Evolutionary conservation across 129 eudicot genomes (phyloP).

Genomic region (Flaveria linearis): DNA sequence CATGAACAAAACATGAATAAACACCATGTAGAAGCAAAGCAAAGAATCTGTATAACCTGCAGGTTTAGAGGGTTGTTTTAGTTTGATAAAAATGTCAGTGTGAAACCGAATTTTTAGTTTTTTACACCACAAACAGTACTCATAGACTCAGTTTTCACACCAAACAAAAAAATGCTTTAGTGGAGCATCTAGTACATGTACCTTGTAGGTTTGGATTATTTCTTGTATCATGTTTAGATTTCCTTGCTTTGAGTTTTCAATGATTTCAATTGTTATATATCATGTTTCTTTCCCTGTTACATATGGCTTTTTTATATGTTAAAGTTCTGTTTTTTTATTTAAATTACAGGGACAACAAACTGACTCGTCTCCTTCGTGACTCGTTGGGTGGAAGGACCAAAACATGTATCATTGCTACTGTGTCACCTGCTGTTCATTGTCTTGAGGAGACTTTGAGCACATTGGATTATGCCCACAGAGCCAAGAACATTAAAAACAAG

Average conservation of each 20-base stretch:
- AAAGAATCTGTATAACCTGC: too few species aligned
- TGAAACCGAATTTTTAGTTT: too few species aligned
- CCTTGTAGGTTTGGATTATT: conserved; percentile 70
- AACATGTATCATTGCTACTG: conserved; percentile 97
- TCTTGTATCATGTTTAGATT: background rate
- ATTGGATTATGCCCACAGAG: conserved; percentile 95
- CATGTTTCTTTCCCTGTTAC: background rate
- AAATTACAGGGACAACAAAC: conserved; percentile 82
- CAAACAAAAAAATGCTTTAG: conserved; percentile 94
- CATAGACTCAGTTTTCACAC: too few species aligned
- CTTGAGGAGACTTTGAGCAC: conserved; percentile 97
- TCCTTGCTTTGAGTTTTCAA: background rate
- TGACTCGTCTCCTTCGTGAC: conserved; percentile 93
- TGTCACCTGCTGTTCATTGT: conserved; percentile 98
- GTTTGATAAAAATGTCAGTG: too few species aligned
- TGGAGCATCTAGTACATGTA: conserved; percentile 93
- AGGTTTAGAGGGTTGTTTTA: too few species aligned
- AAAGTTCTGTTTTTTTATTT: background rate
- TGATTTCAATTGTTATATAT: background rate
- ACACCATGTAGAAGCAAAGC: too few species aligned
- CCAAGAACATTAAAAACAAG: conserved; percentile 81
- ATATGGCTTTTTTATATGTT: background rate
- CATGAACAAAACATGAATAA: too few species aligned
- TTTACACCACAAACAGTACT: too few species aligned
- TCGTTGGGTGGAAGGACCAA: conserved; percentile 98